A percentile compares a stretch with the other conserved stretches of the same genome.
Conservation (phyloP, 345 rosid genomes). For the Noccaea caerulescens region DNA sequence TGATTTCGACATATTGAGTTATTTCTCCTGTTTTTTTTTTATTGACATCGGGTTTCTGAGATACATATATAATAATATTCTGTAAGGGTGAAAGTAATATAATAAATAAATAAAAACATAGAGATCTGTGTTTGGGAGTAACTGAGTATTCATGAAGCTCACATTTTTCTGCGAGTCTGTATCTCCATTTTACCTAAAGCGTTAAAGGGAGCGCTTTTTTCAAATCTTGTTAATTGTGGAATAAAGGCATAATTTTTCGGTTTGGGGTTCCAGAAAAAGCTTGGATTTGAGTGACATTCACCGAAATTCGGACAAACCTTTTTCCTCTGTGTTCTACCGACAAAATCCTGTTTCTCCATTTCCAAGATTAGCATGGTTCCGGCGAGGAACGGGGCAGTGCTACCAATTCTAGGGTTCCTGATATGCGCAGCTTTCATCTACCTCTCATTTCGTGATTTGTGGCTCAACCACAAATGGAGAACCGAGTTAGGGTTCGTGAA, state of each 20-base stretch:
- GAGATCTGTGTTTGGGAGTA: conserved; percentile 23
- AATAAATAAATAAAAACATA: conserved; percentile 20
- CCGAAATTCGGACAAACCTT: background rate
- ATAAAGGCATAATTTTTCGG: conserved; percentile 25
- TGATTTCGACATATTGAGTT: background rate
- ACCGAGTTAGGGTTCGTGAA: conserved; percentile 61
- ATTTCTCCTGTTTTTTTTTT: background rate
- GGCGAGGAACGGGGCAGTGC: conserved; percentile 53
- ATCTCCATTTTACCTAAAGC: background rate
- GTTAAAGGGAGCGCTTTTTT: conserved; percentile 18
- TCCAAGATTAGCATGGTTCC: conserved; percentile 42
- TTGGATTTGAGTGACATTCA: conserved; percentile 8
- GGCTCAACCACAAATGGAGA: conserved; percentile 41
- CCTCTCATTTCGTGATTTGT: conserved; percentile 62
- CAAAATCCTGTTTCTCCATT: conserved; percentile 6
- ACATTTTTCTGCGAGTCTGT: conserved; percentile 4
- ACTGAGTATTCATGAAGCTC: conserved; percentile 23
- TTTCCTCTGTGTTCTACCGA: conserved; percentile 31
- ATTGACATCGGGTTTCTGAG: background rate
- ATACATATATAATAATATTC: background rate
- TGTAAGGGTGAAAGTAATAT: conserved; percentile 7
- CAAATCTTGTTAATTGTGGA: conserved; percentile 3
- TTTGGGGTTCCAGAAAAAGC: conserved; percentile 17
- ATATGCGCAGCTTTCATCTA: conserved; percentile 69
- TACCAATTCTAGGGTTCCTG: conserved; percentile 66